These are phyloP conservation scores for Bipolaris bicolor DNA, from an alignment of 2,329 filamentous ascomycete genomes.

Conservation along the genomic window DNA sequence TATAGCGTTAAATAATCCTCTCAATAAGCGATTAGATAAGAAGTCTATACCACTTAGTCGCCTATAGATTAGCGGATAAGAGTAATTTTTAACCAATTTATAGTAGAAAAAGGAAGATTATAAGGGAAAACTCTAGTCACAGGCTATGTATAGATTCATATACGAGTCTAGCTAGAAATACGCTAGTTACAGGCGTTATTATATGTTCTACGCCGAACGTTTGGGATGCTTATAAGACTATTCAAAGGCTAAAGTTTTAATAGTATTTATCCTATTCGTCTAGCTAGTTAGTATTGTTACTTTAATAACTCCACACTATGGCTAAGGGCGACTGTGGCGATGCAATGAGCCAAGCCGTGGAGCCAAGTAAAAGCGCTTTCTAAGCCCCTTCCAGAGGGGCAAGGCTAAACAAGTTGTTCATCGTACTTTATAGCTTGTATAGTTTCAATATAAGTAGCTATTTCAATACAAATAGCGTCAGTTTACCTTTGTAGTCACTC, in stretches of 20 bases:
- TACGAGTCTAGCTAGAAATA: background rate
- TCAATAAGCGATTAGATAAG: conserved; percentile 2
- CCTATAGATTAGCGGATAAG: background rate
- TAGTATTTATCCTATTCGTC: background rate
- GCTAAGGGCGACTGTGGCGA: background rate
- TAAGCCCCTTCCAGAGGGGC: background rate
- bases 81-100: background rate
- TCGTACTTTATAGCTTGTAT: background rate
- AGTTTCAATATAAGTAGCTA: background rate
- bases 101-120: background rate
- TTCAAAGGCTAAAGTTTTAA: background rate
- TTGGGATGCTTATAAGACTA: background rate
- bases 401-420: background rate
- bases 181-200: background rate
- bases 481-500: background rate
- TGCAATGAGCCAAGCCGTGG: background rate
- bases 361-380: background rate
- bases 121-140: background rate
- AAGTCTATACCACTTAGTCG: background rate
- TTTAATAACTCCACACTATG: background rate
- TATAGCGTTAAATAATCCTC: conserved; percentile 4
- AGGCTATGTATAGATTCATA: background rate
- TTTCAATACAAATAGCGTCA: background rate
- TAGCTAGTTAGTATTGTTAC: background rate
- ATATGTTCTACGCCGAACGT: background rate